phyloP scores from a whole-genome alignment of 345 rosid species.

The Gynandropsis gynandra region DNA sequence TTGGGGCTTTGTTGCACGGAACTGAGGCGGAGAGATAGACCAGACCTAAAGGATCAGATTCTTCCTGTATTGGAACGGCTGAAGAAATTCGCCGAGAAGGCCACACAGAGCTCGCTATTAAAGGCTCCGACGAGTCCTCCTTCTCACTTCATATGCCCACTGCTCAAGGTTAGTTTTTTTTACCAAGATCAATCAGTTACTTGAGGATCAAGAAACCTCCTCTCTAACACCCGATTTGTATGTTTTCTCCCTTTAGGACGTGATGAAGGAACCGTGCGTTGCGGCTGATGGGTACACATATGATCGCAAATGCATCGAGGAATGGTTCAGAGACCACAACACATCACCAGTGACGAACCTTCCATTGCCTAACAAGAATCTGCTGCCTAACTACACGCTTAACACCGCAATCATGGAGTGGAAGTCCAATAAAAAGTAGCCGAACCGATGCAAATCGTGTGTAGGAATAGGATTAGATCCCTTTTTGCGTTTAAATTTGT shows the following conservation, averaged over 20 bases:
- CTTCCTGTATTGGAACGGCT: conserved; percentile 71
- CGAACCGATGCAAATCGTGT: background rate
- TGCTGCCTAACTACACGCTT: conserved; percentile 67
- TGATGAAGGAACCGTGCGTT: conserved; percentile 78
- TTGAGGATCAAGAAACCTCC: background rate
- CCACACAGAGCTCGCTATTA: conserved; percentile 23
- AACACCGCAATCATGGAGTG: conserved; percentile 65
- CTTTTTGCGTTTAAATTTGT: too few relatives aligned
- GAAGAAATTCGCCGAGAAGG: conserved; percentile 37
- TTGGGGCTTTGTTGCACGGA: conserved; percentile 73
- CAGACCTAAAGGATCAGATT: conserved; percentile 54
- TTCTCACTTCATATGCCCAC: conserved; percentile 71
- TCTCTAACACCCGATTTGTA: background rate
- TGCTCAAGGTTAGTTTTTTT: conserved; percentile 45
- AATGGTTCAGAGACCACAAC: conserved; percentile 56
- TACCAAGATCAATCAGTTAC: background rate
- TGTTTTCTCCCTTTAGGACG: conserved; percentile 38
- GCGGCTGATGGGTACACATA: conserved; percentile 89
- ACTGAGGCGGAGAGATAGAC: conserved; percentile 70
- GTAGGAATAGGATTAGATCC: too few relatives aligned
- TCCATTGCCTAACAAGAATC: conserved; percentile 48
- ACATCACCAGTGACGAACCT: conserved; percentile 65
- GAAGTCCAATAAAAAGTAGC: conserved; percentile 45
- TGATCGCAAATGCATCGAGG: conserved; percentile 55
- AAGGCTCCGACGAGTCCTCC: conserved; percentile 36